phyloP scores from a whole-genome alignment of 2,329 filamentous ascomycete genomes.

The Monosporascus sp. region DNA sequence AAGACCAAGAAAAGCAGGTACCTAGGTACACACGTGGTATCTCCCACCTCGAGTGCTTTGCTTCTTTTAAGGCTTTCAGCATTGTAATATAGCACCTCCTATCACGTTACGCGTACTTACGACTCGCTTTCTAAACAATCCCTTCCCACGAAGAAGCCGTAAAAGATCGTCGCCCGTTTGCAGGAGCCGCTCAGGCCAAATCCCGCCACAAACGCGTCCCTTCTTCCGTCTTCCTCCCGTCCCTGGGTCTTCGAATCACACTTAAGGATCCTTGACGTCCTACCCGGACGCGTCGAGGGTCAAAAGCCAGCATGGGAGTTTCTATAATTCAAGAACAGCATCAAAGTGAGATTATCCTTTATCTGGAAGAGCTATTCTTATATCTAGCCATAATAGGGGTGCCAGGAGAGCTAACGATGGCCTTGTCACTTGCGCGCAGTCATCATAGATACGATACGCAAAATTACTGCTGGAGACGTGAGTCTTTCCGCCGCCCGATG shows the following conservation, averaged over 20 bases:
- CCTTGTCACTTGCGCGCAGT: slow-evolving; percentile 37
- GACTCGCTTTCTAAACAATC: not conserved
- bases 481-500: slow-evolving; percentile 22
- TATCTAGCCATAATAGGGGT: not conserved
- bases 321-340: slow-evolving; percentile 83
- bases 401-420: slow-evolving; percentile 10
- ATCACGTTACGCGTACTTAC: not conserved
- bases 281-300: slow-evolving; percentile 4
- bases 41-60: too few relatives aligned
- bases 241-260: not conserved
- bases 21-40: too few relatives aligned
- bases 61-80: too few relatives aligned
- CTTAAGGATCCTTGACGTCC: not conserved
- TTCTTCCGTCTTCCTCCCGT: not conserved
- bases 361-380: not conserved
- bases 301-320: slow-evolving; percentile 63
- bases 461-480: slow-evolving; percentile 78
- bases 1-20: too few relatives aligned
- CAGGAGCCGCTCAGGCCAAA: too few relatives aligned
- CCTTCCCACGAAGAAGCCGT: too few relatives aligned
- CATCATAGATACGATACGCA: slow-evolving; percentile 67
- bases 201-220: not conserved
- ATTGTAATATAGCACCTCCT: too few relatives aligned
- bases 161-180: too few relatives aligned
- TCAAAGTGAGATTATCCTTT: slow-evolving; percentile 49